phyloP scores from a whole-genome alignment of 139 green algal genomes.

The Chlamydomonas applanata region DNA sequence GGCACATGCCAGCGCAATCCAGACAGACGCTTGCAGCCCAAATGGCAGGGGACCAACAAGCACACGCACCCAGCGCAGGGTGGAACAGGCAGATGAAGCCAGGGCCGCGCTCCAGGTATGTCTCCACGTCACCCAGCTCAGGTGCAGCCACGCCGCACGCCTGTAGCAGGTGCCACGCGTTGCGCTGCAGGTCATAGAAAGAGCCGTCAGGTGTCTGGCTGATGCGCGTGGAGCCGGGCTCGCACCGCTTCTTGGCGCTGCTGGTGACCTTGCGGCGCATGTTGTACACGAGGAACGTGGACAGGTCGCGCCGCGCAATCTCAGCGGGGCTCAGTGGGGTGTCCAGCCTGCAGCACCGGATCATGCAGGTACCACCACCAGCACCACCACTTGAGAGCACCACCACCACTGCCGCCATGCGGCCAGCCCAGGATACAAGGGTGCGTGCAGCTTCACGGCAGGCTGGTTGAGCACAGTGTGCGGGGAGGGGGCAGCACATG shows the following conservation, averaged over 20 bases:
- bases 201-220: slow-evolving; percentile 95
- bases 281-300: slow-evolving; percentile 96
- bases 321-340: background rate
- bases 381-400: too few relatives aligned
- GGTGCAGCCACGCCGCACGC: slow-evolving; percentile 16
- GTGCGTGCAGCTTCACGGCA: too few relatives aligned
- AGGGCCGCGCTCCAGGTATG: slow-evolving; percentile 79
- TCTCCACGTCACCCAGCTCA: slow-evolving; percentile 50
- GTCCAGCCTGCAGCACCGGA: slow-evolving; percentile 12
- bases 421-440: too few relatives aligned
- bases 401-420: too few relatives aligned
- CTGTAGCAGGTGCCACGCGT: slow-evolving; percentile 76
- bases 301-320: slow-evolving; percentile 40
- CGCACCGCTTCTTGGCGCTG: slow-evolving; percentile 62
- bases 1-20: background rate
- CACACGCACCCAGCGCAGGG: slow-evolving; percentile 68
- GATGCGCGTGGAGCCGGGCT: slow-evolving; percentile 67
- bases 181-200: slow-evolving; percentile 92
- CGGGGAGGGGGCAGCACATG: too few relatives aligned
- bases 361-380: too few relatives aligned
- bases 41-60: background rate
- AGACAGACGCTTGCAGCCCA: background rate
- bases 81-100: slow-evolving; percentile 91
- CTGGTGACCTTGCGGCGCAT: slow-evolving; percentile 45
- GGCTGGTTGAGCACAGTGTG: too few relatives aligned